A percentile compares a stretch with the other conserved stretches of the same genome.
Evolutionary conservation across 208 protist genomes (phyloP).

Genomic region (Leishmania gerbilli): DNA sequence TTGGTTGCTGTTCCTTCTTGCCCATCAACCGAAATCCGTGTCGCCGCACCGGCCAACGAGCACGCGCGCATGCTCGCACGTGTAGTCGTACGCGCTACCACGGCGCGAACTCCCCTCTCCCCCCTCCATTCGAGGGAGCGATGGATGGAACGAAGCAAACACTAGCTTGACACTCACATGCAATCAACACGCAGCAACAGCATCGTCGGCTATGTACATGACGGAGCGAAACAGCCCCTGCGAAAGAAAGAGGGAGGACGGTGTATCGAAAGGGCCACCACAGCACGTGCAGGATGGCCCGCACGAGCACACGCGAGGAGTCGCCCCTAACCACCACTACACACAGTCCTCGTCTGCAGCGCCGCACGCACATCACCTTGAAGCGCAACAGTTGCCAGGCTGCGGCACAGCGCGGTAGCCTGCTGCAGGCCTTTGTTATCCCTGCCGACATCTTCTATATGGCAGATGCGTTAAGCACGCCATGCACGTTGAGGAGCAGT

Average conservation of each 20-base stretch:
- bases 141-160: not conserved
- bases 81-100: not conserved
- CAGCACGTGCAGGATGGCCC: not conserved
- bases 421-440: not conserved
- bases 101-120: not conserved
- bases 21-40: not conserved
- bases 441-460: not conserved
- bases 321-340: not conserved
- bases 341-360: not conserved
- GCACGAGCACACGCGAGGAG: not conserved
- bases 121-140: not conserved
- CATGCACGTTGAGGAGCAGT: conserved; percentile 68
- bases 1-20: not conserved
- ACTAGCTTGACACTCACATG: not conserved
- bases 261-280: too few relatives aligned
- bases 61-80: not conserved
- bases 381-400: not conserved
- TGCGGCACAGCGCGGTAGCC: too few relatives aligned
- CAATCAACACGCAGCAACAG: not conserved
- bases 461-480: conserved; percentile 21
- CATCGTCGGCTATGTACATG: not conserved
- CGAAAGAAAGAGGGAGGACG: not conserved
- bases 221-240: not conserved
- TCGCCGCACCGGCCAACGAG: not conserved
- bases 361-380: not conserved